Percentiles rank a stretch among this genome's conserved stretches.
Conservation (phyloP, 805 yeast species). For the Jamesozyma jinghongensis region DNA sequence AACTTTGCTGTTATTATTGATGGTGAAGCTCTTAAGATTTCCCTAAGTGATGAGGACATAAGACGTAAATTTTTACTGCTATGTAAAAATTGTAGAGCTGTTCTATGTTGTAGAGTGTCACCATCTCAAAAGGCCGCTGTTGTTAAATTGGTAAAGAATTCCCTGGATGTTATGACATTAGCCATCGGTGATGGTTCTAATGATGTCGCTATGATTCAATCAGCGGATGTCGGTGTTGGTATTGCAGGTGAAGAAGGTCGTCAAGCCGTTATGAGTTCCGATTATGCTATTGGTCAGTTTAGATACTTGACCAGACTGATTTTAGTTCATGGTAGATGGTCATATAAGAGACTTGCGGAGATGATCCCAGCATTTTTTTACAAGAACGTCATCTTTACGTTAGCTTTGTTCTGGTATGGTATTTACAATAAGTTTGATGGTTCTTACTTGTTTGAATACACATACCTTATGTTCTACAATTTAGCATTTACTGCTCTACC, state of each 20-base stretch:
- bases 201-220: conserved; percentile 86
- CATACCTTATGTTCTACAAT: conserved; percentile 71
- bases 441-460: conserved; percentile 66
- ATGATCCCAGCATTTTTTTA: conserved; percentile 78
- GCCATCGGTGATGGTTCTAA: conserved; percentile 88
- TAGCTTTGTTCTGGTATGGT: conserved; percentile 76
- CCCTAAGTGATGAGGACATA: conserved; percentile 36
- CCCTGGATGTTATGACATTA: conserved; percentile 70
- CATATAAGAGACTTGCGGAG: conserved; percentile 70
- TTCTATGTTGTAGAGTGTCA: conserved; percentile 78
- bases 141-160: conserved; percentile 65
- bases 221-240: conserved; percentile 83
- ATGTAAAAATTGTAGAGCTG: conserved; percentile 75
- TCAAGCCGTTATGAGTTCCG: conserved; percentile 83
- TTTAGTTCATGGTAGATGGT: conserved; percentile 80
- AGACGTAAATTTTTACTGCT: conserved; percentile 54
- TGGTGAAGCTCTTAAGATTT: conserved; percentile 64
- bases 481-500: conserved; percentile 79
- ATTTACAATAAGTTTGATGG: conserved; percentile 70
- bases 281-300: conserved; percentile 79
- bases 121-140: conserved; percentile 86
- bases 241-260: conserved; percentile 90
- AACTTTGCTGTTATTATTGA: conserved; percentile 65
- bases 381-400: conserved; percentile 66
- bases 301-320: conserved; percentile 58